Evolutionary conservation across 345 rosid genomes (phyloP), one percentile per base, ranked within the genome.

Genomic region (Eucalyptus polyanthemos): DNA sequence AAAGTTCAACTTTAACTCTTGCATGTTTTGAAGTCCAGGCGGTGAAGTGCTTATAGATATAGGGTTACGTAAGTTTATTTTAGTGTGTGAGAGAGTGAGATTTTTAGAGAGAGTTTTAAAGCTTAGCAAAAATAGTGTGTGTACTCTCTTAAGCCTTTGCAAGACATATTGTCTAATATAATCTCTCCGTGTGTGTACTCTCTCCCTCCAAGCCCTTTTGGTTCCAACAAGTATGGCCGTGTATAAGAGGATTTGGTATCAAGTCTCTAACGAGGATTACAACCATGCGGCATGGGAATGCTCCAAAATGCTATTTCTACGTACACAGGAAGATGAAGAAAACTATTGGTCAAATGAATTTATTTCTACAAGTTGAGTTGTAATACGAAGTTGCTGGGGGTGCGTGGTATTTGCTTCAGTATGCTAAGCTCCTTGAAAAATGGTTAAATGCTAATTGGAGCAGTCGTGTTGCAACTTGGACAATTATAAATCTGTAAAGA

Each of bases 381-480:
- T 8, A 7, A n/a, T 14, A 8, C 10, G 21, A 4, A 69, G 44
- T 69, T 3, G 24, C 5, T 17, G 80, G 42, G 24, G 6, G 10
- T 34, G 2, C 42, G 3, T 8, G 8, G 2, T 0, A 7, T 67
- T 14, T 31, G 4, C 37, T 29, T 67, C 22, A n/a, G 40, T 0
- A n/a, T 4, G 80, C 67, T 25, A 27, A 60, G 31, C 8, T 27
- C 31, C 13, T 29, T 13, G 69, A 29, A 29, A 62, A 62, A 62
- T 62, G 69, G 69, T 13, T 13, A 6, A 5, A 29, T 29, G 69
- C 69, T 60, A 27, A 27, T 27, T 27, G 14, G 69, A 60, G 69
- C 69, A 2, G 69, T 13, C 69, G 11, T 12, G 25, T 60, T 27
- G 69, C 69, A 27, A 27, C 25, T 60, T 60, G 69, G 69, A 27